These are phyloP conservation scores for Benincasa hispida DNA, from an alignment of 306 rosid species.

Conservation along the genomic window DNA sequence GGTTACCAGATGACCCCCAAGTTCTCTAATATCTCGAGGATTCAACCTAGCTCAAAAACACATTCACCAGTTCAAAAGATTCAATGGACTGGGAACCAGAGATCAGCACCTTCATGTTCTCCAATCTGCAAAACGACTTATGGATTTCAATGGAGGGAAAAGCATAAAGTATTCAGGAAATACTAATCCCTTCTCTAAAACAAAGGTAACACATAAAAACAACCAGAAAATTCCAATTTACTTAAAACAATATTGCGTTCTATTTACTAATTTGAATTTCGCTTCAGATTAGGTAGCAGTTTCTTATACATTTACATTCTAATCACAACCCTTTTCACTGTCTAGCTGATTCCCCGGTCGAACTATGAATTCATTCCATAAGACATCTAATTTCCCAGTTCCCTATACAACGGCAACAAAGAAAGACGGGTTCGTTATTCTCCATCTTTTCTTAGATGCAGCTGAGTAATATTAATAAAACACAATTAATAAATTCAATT, in stretches of 20 bases:
- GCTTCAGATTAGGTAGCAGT: no score
- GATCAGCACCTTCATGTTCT: background rate
- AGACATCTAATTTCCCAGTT: background rate
- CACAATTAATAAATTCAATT: background rate
- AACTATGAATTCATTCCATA: background rate
- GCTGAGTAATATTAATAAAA: background rate
- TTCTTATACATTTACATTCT: background rate
- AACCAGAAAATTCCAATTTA: background rate
- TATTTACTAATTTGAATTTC: no score
- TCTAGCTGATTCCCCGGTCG: background rate
- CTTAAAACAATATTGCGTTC: no score
- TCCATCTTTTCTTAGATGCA: no score
- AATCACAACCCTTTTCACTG: no score
- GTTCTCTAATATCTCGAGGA: background rate
- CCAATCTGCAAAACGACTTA: background rate
- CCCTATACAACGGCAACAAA: background rate
- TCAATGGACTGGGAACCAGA: background rate
- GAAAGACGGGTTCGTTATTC: no score
- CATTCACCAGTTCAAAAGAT: background rate
- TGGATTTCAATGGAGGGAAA: background rate
- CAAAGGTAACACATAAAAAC: background rate
- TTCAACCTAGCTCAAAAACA: background rate
- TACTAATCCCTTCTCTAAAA: background rate
- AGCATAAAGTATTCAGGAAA: background rate
- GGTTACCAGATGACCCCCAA: background rate